A percentile compares a stretch with the other conserved stretches of the same genome.
Evolutionary conservation across 202 grass and related monocot species (phyloP).

Genomic region (Dendrocalamus latiflorus): DNA sequence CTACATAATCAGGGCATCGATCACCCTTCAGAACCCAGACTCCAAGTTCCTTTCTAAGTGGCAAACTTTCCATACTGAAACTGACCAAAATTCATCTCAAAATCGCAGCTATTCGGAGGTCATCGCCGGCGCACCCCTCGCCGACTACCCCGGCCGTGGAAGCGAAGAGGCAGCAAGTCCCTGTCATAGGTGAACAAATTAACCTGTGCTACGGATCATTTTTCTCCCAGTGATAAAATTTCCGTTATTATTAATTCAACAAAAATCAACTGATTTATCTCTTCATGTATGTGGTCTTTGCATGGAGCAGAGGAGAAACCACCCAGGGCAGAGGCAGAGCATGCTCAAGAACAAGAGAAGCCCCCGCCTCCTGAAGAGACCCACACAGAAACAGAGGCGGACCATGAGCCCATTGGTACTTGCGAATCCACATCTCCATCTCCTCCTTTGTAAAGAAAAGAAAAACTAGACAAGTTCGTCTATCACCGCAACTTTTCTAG

Average conservation of each 20-base stretch:
- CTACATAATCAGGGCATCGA: not conserved
- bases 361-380: not conserved
- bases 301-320: slow-evolving; percentile 36
- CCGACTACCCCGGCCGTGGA: not conserved
- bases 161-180: slow-evolving; percentile 14
- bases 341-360: slow-evolving; percentile 19
- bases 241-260: not conserved
- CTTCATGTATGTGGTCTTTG: too few relatives aligned
- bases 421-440: too few relatives aligned
- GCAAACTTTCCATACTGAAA: not conserved
- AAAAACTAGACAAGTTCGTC: not conserved
- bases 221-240: not conserved
- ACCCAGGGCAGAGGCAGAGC: slow-evolving; percentile 6
- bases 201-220: not conserved
- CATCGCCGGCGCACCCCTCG: slow-evolving; percentile 17
- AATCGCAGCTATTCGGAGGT: slow-evolving; percentile 31
- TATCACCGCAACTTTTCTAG: not conserved
- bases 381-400: not conserved
- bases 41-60: not conserved
- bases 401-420: not conserved
- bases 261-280: not conserved
- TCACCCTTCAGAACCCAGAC: not conserved
- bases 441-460: too few relatives aligned
- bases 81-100: not conserved
- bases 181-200: slow-evolving; percentile 24